Conservation (phyloP, 345 rosid genomes). For the Hypericum androsaemum region DNA sequence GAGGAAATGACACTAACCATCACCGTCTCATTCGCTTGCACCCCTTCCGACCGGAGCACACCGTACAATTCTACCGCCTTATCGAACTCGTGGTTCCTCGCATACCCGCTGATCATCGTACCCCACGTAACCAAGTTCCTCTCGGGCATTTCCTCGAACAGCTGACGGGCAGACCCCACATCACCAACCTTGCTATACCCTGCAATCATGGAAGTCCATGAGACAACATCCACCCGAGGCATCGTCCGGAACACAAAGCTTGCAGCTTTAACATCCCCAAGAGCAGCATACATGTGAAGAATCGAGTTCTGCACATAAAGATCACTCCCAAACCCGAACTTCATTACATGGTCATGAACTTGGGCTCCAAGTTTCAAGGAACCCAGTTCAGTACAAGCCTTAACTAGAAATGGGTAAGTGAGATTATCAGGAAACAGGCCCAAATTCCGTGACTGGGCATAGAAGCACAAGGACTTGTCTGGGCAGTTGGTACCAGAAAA, state of each 20-base stretch:
- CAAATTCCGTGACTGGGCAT: conserved; percentile 26
- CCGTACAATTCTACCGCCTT: conserved; percentile 47
- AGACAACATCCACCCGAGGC: conserved; percentile 32
- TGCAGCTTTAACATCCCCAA: conserved; percentile 42
- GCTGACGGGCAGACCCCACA: conserved; percentile 35
- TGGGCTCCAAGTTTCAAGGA: conserved; percentile 38
- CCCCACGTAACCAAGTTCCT: conserved; percentile 70
- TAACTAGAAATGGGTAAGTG: conserved; percentile 55
- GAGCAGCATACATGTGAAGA: conserved; percentile 51
- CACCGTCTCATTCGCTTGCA: conserved; percentile 49
- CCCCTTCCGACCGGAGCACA: conserved; percentile 33
- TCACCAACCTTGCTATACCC: conserved; percentile 40
- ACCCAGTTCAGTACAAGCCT: conserved; percentile 37
- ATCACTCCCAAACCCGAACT: conserved; percentile 42
- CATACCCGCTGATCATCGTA: conserved; percentile 61
- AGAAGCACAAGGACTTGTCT: conserved; percentile 31
- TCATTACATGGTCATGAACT: conserved; percentile 44
- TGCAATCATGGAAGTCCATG: conserved; percentile 63
- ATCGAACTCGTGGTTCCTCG: conserved; percentile 28
- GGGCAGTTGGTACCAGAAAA: conserved; percentile 38
- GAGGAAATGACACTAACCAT: conserved; percentile 66
- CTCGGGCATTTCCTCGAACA: conserved; percentile 73
- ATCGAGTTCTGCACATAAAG: conserved; percentile 54
- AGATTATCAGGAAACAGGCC: conserved; percentile 50
- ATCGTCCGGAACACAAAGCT: conserved; percentile 23